Evolutionary conservation across 2,329 filamentous ascomycete species (phyloP).

Genomic region (Malbranchea zuffiana): DNA sequence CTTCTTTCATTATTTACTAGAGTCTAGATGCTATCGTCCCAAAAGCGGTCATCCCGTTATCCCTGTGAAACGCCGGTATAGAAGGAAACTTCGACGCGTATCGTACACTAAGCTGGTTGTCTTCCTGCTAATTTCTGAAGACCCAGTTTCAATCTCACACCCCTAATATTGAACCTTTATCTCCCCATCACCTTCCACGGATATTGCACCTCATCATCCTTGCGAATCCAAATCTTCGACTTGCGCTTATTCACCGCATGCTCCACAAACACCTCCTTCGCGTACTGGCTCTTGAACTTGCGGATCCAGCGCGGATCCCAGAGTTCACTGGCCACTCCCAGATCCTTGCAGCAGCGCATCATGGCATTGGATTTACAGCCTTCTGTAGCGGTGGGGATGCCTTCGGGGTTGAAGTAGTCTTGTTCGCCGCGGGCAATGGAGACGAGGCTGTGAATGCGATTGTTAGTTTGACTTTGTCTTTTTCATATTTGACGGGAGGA

Average conservation of each 20-base stretch:
- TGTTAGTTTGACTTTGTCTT: conserved; percentile 1
- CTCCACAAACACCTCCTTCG: conserved; percentile 80
- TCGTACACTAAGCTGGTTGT: no score
- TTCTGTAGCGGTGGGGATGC: conserved; percentile 87
- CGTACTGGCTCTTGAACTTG: conserved; percentile 63
- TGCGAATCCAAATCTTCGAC: conserved; percentile 75
- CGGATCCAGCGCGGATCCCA: conserved; percentile 93
- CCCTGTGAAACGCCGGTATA: no score
- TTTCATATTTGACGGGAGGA: conserved; percentile 8
- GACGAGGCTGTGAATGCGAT: conserved; percentile 55
- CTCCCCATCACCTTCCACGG: conserved; percentile 41
- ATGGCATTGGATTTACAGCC: conserved; percentile 96
- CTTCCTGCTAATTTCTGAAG: no score
- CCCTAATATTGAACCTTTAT: not conserved
- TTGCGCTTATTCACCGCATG: conserved; percentile 78
- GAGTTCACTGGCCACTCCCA: conserved; percentile 86
- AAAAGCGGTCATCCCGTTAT: no score
- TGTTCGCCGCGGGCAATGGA: conserved; percentile 90
- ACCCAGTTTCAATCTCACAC: no score
- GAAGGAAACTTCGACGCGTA: no score
- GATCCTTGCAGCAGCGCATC: conserved; percentile 96
- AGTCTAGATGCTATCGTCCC: no score
- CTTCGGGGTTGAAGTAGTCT: conserved; percentile 80
- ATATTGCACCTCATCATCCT: conserved; percentile 63
- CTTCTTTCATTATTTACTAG: no score